These are phyloP conservation scores for Crassisporium funariophilum DNA, from an alignment of 768 basidiomycete genomes.

Conservation along the genomic window DNA sequence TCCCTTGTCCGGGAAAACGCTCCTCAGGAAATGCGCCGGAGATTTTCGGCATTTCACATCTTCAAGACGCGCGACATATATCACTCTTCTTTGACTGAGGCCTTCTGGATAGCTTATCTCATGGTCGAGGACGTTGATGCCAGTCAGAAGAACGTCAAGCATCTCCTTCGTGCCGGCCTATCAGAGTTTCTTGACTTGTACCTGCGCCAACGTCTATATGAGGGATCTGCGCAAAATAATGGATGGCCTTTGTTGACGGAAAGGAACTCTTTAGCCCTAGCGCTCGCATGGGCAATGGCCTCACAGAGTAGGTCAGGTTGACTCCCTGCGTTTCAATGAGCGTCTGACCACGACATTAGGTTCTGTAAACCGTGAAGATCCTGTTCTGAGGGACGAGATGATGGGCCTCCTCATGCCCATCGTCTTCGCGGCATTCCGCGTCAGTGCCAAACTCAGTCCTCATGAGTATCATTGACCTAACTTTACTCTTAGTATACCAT, in stretches of 20 bases:
- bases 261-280: constrained; percentile 46
- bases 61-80: constrained; percentile 41
- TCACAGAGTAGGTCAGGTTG: constrained; percentile 35
- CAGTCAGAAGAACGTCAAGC: constrained; percentile 46
- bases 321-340: background rate
- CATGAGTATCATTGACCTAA: constrained; percentile 14
- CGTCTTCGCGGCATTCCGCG: constrained; percentile 51
- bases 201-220: constrained; percentile 41
- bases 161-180: constrained; percentile 46
- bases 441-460: constrained; percentile 31
- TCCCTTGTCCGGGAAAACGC: constrained; percentile 31
- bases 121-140: constrained; percentile 60
- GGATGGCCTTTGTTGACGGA: constrained; percentile 54
- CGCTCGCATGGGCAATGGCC: constrained; percentile 49
- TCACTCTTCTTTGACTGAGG: constrained; percentile 40
- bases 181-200: constrained; percentile 41
- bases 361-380: constrained; percentile 35
- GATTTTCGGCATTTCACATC: constrained; percentile 46
- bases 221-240: constrained; percentile 36
- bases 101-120: constrained; percentile 53
- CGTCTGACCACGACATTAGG: constrained; percentile 21
- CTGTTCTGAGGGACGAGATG: constrained; percentile 32
- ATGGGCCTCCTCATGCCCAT: constrained; percentile 43
- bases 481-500: constrained; percentile 41
- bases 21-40: constrained; percentile 46